phyloP scores from a whole-genome alignment of 2,329 filamentous ascomycete genomes.

The Botryosphaeria dothidea region DNA sequence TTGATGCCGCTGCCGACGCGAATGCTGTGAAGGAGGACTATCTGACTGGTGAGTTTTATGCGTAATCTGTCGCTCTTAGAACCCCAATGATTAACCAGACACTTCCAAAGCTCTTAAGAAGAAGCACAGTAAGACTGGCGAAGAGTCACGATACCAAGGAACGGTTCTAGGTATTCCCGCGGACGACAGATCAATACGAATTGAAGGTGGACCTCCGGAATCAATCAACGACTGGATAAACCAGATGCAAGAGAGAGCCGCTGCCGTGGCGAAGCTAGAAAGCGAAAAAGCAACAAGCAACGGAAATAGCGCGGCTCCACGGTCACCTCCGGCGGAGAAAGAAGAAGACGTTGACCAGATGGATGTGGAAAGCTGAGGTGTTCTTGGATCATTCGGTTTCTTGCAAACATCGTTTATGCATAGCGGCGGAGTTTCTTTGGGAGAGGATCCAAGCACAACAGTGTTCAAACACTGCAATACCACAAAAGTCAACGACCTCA shows the following conservation, averaged over 20 bases:
- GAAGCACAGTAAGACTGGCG: constrained; percentile 86
- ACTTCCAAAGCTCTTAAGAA: constrained; percentile 70
- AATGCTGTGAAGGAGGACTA: constrained; percentile 46
- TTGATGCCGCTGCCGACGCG: constrained; percentile 46
- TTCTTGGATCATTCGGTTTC: not conserved
- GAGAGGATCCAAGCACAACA: not conserved
- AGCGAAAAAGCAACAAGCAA: not conserved
- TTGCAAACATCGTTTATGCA: not conserved
- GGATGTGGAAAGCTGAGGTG: constrained; percentile 9
- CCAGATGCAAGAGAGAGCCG: constrained; percentile 30
- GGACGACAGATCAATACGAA: constrained; percentile 70
- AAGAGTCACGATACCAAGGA: constrained; percentile 81
- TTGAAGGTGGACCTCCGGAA: constrained; percentile 74
- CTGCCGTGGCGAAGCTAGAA: not conserved
- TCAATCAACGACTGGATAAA: constrained; percentile 67
- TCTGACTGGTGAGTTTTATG: constrained; percentile 38
- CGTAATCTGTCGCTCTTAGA: too few species aligned
- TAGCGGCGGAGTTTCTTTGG: constrained; percentile 5
- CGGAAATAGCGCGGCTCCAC: not conserved
- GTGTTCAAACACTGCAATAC: not conserved
- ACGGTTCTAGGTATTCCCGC: constrained; percentile 76
- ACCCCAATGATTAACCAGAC: not conserved
- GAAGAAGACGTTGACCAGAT: not conserved
- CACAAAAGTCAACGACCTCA: not conserved
- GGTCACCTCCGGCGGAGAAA: not conserved